phyloP scores from a whole-genome alignment of 495 filamentous ascomycete genomes.

The Aspergillus cavernicola region DNA sequence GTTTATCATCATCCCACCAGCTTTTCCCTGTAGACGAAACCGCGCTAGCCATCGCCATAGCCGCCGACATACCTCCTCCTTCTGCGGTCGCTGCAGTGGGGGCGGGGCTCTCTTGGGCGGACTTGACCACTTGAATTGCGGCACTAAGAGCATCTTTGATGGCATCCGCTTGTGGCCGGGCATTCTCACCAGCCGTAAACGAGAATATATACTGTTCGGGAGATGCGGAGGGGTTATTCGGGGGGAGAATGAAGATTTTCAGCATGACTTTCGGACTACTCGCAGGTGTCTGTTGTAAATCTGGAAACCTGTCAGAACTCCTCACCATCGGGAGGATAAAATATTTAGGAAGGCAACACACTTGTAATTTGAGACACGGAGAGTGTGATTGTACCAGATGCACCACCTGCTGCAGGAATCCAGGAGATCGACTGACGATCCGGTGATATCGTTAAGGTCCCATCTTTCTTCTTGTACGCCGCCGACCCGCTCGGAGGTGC shows the following conservation, averaged over 20 bases:
- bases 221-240: conserved; percentile 45
- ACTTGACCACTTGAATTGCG: conserved; percentile 66
- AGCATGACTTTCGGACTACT: conserved; percentile 82
- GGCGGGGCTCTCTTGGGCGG: conserved; percentile 39
- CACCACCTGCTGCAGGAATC: conserved; percentile 57
- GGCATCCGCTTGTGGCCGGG: conserved; percentile 76
- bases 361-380: conserved; percentile 74
- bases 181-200: conserved; percentile 73
- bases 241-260: conserved; percentile 71
- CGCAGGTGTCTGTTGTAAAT: conserved; percentile 90
- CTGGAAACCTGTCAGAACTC: conserved; percentile 18
- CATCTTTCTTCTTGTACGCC: conserved; percentile 95
- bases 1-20: conserved; percentile 71
- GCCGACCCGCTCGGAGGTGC: conserved; percentile 65
- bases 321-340: neutral
- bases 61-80: conserved; percentile 46
- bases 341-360: conserved; percentile 35
- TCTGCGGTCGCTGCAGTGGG: conserved; percentile 25
- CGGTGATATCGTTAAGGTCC: conserved; percentile 66
- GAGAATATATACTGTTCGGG: conserved; percentile 74
- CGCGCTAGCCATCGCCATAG: conserved; percentile 59
- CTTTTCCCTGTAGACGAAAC: conserved; percentile 45
- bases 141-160: conserved; percentile 79
- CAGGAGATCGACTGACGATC: conserved; percentile 73
- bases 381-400: conserved; percentile 59